Conservation (phyloP, 805 yeast species). For the Cyberlindnera mycetangii region DNA sequence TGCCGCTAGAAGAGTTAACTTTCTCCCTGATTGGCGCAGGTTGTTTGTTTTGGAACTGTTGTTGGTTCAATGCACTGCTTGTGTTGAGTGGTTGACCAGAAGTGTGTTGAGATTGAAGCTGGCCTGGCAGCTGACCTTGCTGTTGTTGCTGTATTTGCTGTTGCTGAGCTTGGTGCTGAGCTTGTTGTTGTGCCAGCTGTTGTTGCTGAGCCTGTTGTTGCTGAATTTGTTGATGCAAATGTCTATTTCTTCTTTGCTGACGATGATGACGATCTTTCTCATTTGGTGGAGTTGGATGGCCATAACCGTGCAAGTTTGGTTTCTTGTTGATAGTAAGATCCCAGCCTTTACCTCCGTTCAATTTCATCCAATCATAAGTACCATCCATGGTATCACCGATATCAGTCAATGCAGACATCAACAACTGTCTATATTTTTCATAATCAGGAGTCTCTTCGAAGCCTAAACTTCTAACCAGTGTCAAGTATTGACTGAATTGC, state of each 20-base stretch:
- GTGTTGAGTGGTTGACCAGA: constrained; percentile 17
- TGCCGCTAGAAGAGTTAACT: constrained; percentile 22
- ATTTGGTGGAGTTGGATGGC: constrained; percentile 57
- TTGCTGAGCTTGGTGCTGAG: constrained; percentile 20
- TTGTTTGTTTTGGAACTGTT: constrained; percentile 29
- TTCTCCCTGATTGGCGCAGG: constrained; percentile 31
- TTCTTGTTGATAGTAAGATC: constrained; percentile 71
- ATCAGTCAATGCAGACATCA: constrained; percentile 56
- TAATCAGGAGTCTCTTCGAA: constrained; percentile 83
- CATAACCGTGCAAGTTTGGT: constrained; percentile 80
- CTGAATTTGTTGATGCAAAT: constrained; percentile 28
- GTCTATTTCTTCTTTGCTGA: constrained; percentile 30
- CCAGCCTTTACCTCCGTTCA: constrained; percentile 82
- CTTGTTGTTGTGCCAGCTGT: constrained; percentile 18
- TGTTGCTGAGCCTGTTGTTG: constrained; percentile 21
- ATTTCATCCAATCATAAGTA: constrained; percentile 77
- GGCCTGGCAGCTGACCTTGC: constrained; percentile 8
- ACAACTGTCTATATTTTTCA: constrained; percentile 57
- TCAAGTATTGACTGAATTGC: constrained; percentile 73
- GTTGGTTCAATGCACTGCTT: constrained; percentile 27
- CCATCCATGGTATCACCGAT: constrained; percentile 62
- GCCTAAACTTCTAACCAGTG: constrained; percentile 61
- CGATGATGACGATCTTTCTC: constrained; percentile 29
- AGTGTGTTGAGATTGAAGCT: constrained; percentile 19
- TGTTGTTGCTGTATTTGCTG: constrained; percentile 16